These are phyloP conservation scores for Exobasidium cylindrosporum DNA, from an alignment of 1,284 basidiomycete species.

Conservation along the genomic window DNA sequence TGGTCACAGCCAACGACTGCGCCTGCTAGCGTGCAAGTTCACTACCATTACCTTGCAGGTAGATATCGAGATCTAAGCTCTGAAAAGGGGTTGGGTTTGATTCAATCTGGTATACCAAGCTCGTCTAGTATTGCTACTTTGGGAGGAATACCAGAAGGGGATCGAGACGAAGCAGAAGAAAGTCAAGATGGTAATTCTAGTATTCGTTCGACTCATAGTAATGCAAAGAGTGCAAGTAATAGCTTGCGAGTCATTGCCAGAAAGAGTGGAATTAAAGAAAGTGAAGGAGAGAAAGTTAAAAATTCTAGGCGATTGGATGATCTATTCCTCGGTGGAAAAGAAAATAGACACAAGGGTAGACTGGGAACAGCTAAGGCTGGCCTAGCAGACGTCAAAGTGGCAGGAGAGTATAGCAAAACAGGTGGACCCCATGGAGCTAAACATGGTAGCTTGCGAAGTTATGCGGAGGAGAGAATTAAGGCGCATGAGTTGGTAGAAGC, in stretches of 20 bases:
- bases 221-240: background rate
- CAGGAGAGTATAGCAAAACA: background rate
- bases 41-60: slow-evolving; percentile 27
- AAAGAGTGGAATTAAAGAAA: background rate
- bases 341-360: background rate
- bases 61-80: slow-evolving; percentile 23
- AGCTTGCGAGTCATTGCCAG: background rate
- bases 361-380: background rate
- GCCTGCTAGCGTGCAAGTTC: slow-evolving; percentile 27
- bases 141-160: background rate
- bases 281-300: background rate
- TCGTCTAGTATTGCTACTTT: slow-evolving; percentile 1
- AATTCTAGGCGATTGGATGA: slow-evolving; percentile 15
- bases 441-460: slow-evolving; percentile 23
- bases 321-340: slow-evolving; percentile 13
- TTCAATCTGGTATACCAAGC: slow-evolving; percentile 5
- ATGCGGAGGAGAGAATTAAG: slow-evolving; percentile 26
- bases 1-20: slow-evolving; percentile 15
- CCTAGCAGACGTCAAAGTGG: background rate
- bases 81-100: slow-evolving; percentile 26
- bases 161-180: background rate
- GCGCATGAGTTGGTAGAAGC: slow-evolving; percentile 24
- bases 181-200: background rate
- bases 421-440: slow-evolving; percentile 18
- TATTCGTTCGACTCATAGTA: background rate